Conservation (phyloP, 305 asterid species). For the Fraxinus floribunda region DNA sequence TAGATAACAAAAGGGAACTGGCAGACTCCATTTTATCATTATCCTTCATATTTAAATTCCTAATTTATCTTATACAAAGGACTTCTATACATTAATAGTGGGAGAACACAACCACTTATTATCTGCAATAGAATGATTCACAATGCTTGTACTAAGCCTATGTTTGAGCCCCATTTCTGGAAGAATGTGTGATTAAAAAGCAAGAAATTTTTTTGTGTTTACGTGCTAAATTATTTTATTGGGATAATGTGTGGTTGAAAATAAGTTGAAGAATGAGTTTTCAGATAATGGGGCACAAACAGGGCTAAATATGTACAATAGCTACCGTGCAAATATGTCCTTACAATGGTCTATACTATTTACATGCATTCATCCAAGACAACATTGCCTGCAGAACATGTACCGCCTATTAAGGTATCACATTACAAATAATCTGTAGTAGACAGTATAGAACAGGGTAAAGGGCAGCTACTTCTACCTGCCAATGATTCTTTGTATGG, state of each 20-base stretch:
- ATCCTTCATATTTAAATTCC: constrained; percentile 8
- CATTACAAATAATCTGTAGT: constrained; percentile 5
- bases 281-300: too few relatives aligned
- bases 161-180: too few relatives aligned
- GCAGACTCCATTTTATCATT: constrained; percentile 13
- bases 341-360: neutral
- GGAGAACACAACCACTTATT: neutral
- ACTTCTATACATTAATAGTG: neutral
- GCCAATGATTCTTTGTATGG: constrained; percentile 63
- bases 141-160: neutral
- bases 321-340: neutral
- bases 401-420: constrained; percentile 8
- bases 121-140: neutral
- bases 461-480: constrained; percentile 39
- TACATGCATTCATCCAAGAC: constrained; percentile 11
- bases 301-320: neutral
- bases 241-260: too few relatives aligned
- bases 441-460: constrained; percentile 1
- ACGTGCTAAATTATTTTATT: too few relatives aligned
- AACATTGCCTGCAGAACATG: constrained; percentile 11
- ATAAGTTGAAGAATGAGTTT: too few relatives aligned
- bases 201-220: too few relatives aligned
- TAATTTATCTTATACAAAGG: constrained; percentile 3
- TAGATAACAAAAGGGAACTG: constrained; percentile 11
- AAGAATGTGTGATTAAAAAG: too few relatives aligned